Conservation (phyloP, 495 filamentous ascomycete species). For the Bryoglossum gracile region DNA sequence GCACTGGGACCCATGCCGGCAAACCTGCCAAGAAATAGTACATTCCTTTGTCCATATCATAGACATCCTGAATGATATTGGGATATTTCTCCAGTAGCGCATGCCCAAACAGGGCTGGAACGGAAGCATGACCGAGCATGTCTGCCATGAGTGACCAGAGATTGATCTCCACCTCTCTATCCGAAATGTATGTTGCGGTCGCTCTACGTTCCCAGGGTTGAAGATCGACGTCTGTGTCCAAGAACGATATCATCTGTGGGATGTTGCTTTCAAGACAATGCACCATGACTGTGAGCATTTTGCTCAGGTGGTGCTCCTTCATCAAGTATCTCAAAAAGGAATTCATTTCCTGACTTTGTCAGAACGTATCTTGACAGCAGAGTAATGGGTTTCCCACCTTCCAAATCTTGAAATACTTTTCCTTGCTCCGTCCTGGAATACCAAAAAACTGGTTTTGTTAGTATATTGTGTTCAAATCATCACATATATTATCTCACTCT, state of each 20-base stretch:
- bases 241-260: constrained; percentile 50
- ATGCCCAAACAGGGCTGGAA: constrained; percentile 46
- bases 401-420: constrained; percentile 11
- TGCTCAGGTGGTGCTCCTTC: constrained; percentile 36
- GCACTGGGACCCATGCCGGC: constrained; percentile 45
- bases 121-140: constrained; percentile 46
- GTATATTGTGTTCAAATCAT: constrained; percentile 5
- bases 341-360: constrained; percentile 31
- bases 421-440: constrained; percentile 25
- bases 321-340: constrained; percentile 34
- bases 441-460: constrained; percentile 41
- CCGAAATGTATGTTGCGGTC: constrained; percentile 28
- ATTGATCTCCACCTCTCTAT: constrained; percentile 38
- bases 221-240: constrained; percentile 52
- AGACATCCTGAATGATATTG: constrained; percentile 44
- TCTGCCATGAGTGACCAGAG: constrained; percentile 47
- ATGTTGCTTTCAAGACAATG: constrained; percentile 34
- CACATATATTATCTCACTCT: constrained; percentile 6
- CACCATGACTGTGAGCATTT: constrained; percentile 31
- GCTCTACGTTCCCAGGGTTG: constrained; percentile 51
- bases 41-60: constrained; percentile 48
- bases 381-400: constrained; percentile 7
- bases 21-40: constrained; percentile 42
- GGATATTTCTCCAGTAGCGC: constrained; percentile 50
- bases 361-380: constrained; percentile 8